Base-by-base conservation (phyloP, 176 grass and related monocot species). In the Areca catechu region DNA sequence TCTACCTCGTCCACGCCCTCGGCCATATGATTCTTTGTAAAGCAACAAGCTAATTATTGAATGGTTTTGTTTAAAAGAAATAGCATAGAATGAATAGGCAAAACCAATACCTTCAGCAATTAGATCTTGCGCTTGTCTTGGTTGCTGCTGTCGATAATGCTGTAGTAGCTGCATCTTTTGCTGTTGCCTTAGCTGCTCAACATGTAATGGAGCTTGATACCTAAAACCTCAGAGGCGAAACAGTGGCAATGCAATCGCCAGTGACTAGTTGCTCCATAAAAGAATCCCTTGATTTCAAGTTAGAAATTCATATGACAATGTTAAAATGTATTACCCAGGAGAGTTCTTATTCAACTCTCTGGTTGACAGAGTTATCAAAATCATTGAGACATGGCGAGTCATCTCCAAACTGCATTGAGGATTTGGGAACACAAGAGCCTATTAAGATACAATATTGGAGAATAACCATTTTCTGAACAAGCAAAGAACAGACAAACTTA, bases 321-420 rank as follows among this genome's bases (percentile, higher is more conserved):
- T 43, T 43, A 58, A 66, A 68, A 19, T 24, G 21, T 49, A 25
- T 74, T 80, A 95, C 91, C 91, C 91, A 62, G 86, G 83, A 21
- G 83, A 90, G 30, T 84, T 65, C 28, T 66, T 78, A 52, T 95
- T 78, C 54, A 95, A 77, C 18, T 84, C 86, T 69, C 21, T 73
- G 12, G 80, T 78, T 59, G 91, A 95, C 17, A 95, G 76, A 34
- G 91, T 81, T 65, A 95, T 90, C 61, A 86, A 90, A 67, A 95
- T 90, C 82, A 95, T 86, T 4, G 91, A 95, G 63, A 95, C 86
- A 86, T 90, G 83, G 12, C 91, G 77, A 49, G 82, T 90, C 73
- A 66, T 90, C 74, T 95, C 86, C 71, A 95, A 29, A 51, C 91
- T 95, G 75, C 29, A 77, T 34, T 3, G 10, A 43, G 7, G 12